Base-by-base conservation (phyloP, 78 protist species). In the Dictyostelium purpureum region DNA sequence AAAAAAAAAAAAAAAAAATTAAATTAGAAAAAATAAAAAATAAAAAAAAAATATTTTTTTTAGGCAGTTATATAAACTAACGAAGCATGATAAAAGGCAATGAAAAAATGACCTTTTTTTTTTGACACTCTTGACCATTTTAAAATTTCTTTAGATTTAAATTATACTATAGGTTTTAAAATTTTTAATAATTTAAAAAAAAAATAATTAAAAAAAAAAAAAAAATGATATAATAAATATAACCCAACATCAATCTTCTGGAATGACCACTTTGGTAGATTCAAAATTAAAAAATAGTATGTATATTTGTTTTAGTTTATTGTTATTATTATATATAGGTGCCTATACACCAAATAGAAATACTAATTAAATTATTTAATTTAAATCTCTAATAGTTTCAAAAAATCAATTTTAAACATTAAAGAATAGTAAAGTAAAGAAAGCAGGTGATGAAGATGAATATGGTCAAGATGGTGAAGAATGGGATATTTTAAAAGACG, bases 221-320 rank as follows among this genome's bases (percentile, higher is more conserved):
- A 49, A 49, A 49, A 21, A 21, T 49, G 16, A 7, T 49, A n/a
- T n/a, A n/a, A n/a, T n/a, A n/a, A n/a, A n/a, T n/a, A n/a, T n/a
- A n/a, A 61, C 91, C 11, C 61, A 85, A 73, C 91, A 85, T 85
- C 91, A 85, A 73, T 33, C 26, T 26, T 10, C 74, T 71, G 71
- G 77, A 40, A 14, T 56, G 11, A 33, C 28, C 40, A 71, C 70
- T 5, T 14, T 67, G 7, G 42, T 85, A 18, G 73, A 70, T 37
- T 61, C 56, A 21, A 65, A 85, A 73, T 43, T 61, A 42, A 54
- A 85, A 42, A 54, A 51, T 49, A 19, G 91, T 85, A 85, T 16
- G 49, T 70, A 21, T 35, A 16, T 38, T 52, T 6, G 4, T 19
- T n/a, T 56, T 56, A 9, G 1, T n/a, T 56, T 56, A 14, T 54